Conservation (phyloP, 2,329 filamentous ascomycete species). For the Aciculosporium take region DNA sequence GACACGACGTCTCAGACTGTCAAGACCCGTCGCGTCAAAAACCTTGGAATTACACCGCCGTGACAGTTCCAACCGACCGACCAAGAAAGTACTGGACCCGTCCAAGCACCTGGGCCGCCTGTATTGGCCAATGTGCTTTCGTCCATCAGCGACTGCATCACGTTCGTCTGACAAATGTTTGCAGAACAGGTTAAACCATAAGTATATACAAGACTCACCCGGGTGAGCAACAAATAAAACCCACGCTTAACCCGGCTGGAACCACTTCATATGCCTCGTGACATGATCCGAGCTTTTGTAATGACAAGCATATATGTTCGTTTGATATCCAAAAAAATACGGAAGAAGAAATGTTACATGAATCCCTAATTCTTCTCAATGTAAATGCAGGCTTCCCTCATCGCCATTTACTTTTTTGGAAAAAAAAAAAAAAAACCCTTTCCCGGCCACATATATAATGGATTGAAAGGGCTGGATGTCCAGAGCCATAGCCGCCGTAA, state of each 20-base stretch:
- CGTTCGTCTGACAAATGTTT: no score
- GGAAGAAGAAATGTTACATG: not conserved
- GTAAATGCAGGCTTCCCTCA: not conserved
- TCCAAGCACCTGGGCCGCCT: no score
- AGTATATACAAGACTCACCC: not conserved
- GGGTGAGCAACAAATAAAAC: no score
- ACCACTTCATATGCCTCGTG: not conserved
- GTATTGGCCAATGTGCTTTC: no score
- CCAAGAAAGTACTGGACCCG: no score
- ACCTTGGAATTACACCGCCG: not conserved
- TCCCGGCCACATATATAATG: not conserved
- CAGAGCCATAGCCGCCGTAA: not conserved
- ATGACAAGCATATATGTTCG: not conserved
- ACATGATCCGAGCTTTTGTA: not conserved
- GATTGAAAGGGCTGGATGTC: not conserved
- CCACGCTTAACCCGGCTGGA: no score
- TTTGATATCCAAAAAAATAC: conserved; percentile 2
- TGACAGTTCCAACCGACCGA: no score
- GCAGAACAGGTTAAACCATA: no score
- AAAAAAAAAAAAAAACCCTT: not conserved
- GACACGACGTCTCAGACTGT: not conserved
- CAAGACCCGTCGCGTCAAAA: not conserved
- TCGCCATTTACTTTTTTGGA: not conserved
- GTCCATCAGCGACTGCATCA: no score
- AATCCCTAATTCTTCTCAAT: not conserved